Evolutionary conservation across 2,329 filamentous ascomycete species (phyloP).

Genomic region (Macroventuria anomochaeta): DNA sequence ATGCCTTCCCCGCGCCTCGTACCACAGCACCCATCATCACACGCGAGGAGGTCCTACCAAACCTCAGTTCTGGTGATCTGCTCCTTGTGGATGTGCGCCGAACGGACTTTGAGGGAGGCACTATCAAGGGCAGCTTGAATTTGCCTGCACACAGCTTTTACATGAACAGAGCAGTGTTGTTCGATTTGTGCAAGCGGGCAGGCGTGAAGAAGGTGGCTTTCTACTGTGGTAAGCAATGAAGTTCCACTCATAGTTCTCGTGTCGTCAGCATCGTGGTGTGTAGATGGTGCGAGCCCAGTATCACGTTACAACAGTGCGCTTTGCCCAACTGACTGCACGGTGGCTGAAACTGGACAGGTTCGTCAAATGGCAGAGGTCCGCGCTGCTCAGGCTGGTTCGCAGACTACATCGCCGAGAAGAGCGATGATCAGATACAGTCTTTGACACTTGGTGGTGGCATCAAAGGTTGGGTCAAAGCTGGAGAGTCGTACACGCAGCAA

Average conservation of each 20-base stretch:
- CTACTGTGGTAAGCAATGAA: conserved; percentile 51
- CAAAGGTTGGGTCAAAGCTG: conserved; percentile 55
- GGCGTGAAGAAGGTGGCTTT: conserved; percentile 56
- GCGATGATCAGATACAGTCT: conserved; percentile 50
- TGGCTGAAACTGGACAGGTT: conserved; percentile 35
- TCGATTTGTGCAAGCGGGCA: conserved; percentile 53
- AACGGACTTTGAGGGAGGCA: conserved; percentile 56
- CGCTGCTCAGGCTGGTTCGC: conserved; percentile 49
- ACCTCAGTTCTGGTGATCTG: conserved; percentile 46
- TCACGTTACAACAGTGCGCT: background rate
- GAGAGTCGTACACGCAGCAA: conserved; percentile 45
- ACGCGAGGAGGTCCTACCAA: conserved; percentile 45
- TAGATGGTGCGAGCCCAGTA: conserved; percentile 27
- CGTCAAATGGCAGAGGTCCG: conserved; percentile 43
- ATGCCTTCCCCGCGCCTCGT: conserved; percentile 51
- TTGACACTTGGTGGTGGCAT: conserved; percentile 53
- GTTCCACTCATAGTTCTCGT: background rate
- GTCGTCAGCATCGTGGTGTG: conserved; percentile 13
- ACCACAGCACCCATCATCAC: conserved; percentile 49
- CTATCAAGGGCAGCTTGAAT: conserved; percentile 55
- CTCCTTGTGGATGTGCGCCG: conserved; percentile 55
- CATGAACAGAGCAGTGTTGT: conserved; percentile 53
- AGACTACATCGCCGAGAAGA: conserved; percentile 42
- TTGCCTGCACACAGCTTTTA: conserved; percentile 58
- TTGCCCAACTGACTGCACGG: conserved; percentile 1